phyloP scores from a whole-genome alignment of 495 filamentous ascomycete species.

The Aspergillus sclerotiicarbonarius region DNA sequence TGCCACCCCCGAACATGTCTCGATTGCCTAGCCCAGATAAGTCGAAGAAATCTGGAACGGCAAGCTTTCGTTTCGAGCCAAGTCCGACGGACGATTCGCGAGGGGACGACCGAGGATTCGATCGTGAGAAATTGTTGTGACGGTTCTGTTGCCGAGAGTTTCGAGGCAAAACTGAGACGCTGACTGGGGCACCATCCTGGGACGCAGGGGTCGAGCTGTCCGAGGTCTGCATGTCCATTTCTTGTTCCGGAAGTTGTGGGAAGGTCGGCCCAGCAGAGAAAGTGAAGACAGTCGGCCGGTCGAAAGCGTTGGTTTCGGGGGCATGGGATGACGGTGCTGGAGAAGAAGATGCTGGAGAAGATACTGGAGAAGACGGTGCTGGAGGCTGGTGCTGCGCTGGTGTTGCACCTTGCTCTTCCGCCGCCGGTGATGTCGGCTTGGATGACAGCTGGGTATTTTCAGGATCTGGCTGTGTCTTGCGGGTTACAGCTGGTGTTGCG shows the following conservation, averaged over 20 bases:
- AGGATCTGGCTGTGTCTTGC: constrained; percentile 46
- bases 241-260: constrained; percentile 59
- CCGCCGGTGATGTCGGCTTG: constrained; percentile 39
- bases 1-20: constrained; percentile 66
- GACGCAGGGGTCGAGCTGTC: constrained; percentile 35
- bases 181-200: constrained; percentile 42
- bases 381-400: constrained; percentile 23
- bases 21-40: constrained; percentile 65
- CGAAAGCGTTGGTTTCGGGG: constrained; percentile 27
- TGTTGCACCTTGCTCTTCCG: constrained; percentile 45
- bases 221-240: constrained; percentile 59
- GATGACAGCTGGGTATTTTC: constrained; percentile 31
- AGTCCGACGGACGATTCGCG: constrained; percentile 46
- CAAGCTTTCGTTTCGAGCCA: constrained; percentile 77
- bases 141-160: constrained; percentile 51
- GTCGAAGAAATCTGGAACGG: constrained; percentile 80
- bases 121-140: constrained; percentile 41
- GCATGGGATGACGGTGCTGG: constrained; percentile 25
- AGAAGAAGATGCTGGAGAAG: constrained; percentile 23
- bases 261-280: constrained; percentile 64
- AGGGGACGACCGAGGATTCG: constrained; percentile 42
- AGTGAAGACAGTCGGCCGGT: constrained; percentile 56
- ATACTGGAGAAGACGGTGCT: constrained; percentile 24
- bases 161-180: constrained; percentile 53
- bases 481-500: constrained; percentile 60